phyloP scores from a whole-genome alignment of 2,329 filamentous ascomycete genomes.

The Phoma sp. region DNA sequence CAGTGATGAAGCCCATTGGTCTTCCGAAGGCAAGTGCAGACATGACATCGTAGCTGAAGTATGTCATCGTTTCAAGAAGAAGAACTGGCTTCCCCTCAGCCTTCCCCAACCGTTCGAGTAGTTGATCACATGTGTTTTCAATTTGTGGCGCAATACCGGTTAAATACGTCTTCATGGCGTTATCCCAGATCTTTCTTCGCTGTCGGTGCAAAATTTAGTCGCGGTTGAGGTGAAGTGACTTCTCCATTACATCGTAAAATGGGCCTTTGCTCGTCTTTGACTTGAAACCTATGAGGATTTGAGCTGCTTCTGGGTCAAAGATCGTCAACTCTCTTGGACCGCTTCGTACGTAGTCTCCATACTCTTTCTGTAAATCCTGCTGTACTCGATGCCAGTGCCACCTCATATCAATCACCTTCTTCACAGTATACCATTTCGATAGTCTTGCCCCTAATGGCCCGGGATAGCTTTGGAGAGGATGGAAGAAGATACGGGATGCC shows the following conservation, averaged over 20 bases:
- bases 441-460: conserved; percentile 31
- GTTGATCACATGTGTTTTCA: conserved; percentile 33
- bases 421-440: conserved; percentile 35
- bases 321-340: conserved; percentile 37
- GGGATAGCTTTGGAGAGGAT: conserved; percentile 32
- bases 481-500: conserved; percentile 33
- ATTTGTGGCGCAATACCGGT: conserved; percentile 30
- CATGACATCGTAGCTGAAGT: conserved; percentile 57
- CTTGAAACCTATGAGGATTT: conserved; percentile 28
- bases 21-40: conserved; percentile 55
- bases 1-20: conserved; percentile 50
- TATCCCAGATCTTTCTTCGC: conserved; percentile 39
- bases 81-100: conserved; percentile 43
- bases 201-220: conserved; percentile 35
- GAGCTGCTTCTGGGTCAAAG: conserved; percentile 31
- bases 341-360: conserved; percentile 38
- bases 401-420: conserved; percentile 23
- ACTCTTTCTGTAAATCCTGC: conserved; percentile 29
- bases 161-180: conserved; percentile 37
- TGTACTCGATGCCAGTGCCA: conserved; percentile 27
- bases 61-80: conserved; percentile 51
- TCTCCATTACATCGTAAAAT: conserved; percentile 34
- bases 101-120: conserved; percentile 25
- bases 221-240: conserved; percentile 36
- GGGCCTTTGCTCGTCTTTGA: conserved; percentile 37